These are phyloP conservation scores for Tolypocladium sp. DNA, from an alignment of 2,329 filamentous ascomycete genomes.

Conservation along the genomic window DNA sequence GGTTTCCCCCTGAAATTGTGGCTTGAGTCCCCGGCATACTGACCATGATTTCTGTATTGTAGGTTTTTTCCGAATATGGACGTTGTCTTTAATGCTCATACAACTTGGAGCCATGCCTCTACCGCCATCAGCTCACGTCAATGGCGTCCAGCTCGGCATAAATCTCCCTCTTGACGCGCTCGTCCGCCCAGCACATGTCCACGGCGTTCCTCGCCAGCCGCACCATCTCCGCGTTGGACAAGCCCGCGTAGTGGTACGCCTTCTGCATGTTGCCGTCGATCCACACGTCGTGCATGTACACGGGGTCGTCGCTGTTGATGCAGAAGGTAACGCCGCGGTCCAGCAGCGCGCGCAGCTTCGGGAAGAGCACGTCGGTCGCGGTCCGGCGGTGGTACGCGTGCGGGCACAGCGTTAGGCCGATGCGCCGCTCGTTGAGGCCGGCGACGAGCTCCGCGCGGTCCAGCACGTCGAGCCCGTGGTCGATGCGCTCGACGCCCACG, in stretches of 20 bases:
- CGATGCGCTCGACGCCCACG: constrained; percentile 55
- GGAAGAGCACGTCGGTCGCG: constrained; percentile 38
- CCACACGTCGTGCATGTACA: constrained; percentile 49
- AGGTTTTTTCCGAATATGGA: not conserved
- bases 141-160: constrained; percentile 14
- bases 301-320: constrained; percentile 64
- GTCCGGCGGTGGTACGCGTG: constrained; percentile 11
- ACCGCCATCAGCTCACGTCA: not conserved
- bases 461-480: constrained; percentile 60
- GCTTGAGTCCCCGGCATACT: no score
- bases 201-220: constrained; percentile 31
- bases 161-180: constrained; percentile 22
- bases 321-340: constrained; percentile 55
- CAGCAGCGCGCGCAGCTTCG: constrained; percentile 38
- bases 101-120: not conserved
- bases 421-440: constrained; percentile 43
- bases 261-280: constrained; percentile 36
- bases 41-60: not conserved
- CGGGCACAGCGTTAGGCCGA: constrained; percentile 61
- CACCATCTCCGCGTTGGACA: constrained; percentile 32
- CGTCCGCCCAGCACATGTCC: constrained; percentile 35
- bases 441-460: constrained; percentile 48
- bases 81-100: not conserved
- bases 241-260: constrained; percentile 27
- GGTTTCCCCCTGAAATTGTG: no score